Conservation (phyloP, 441 rosid genomes). For the Croton setiger region DNA sequence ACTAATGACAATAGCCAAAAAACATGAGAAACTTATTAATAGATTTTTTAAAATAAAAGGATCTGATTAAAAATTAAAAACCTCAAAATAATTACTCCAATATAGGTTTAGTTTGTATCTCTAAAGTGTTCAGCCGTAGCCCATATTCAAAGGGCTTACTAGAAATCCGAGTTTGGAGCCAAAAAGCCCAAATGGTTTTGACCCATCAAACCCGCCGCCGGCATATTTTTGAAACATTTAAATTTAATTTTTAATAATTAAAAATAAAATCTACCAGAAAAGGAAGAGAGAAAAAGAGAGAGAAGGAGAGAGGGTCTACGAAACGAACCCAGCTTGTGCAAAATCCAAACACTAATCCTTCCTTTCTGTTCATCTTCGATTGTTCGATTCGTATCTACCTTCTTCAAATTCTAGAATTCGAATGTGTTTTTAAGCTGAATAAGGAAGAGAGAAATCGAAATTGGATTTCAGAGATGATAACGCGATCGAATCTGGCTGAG, state of each 20-base stretch:
- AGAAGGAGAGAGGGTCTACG: constrained; percentile 29
- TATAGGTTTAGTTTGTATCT: too few species aligned
- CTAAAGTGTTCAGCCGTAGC: too few species aligned
- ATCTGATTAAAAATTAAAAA: too few species aligned
- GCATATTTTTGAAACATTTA: background rate
- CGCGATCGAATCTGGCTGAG: constrained; percentile 92
- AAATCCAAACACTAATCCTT: constrained; percentile 24
- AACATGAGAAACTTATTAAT: too few species aligned
- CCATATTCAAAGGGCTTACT: background rate
- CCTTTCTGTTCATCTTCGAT: constrained; percentile 8
- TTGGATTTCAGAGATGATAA: constrained; percentile 60
- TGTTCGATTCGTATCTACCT: constrained; percentile 21
- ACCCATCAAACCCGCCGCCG: constrained; percentile 10
- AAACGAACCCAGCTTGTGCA: constrained; percentile 27
- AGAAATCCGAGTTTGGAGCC: background rate
- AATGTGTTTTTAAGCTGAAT: constrained; percentile 9
- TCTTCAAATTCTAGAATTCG: constrained; percentile 20
- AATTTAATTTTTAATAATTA: background rate
- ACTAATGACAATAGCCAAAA: too few species aligned
- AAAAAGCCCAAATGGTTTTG: background rate
- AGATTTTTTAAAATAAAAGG: too few species aligned
- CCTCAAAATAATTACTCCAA: too few species aligned
- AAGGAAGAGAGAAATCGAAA: constrained; percentile 12
- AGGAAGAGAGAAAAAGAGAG: background rate
- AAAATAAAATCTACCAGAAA: background rate